These are phyloP conservation scores for Solanum hybrid DNA, from an alignment of 305 asterid species.

Conservation along the genomic window DNA sequence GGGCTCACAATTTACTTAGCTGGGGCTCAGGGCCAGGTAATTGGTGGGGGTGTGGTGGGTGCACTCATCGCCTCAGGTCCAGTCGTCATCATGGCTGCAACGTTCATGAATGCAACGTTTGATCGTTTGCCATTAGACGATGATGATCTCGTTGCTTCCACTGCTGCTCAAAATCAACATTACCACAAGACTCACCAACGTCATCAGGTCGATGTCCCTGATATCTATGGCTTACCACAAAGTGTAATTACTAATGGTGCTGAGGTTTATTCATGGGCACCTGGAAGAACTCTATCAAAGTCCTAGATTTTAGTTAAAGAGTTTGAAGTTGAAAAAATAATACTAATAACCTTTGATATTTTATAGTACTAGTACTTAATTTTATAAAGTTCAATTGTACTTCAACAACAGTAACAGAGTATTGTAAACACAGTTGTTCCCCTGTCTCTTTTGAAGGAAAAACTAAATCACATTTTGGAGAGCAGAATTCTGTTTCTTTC, in stretches of 20 bases:
- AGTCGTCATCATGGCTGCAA: constrained; percentile 80
- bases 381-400: background rate
- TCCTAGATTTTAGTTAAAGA: constrained; percentile 3
- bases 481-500: background rate
- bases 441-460: background rate
- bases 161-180: constrained; percentile 25
- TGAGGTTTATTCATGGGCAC: constrained; percentile 47
- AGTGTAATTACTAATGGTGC: constrained; percentile 43
- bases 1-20: constrained; percentile 64
- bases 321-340: background rate
- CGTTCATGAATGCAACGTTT: constrained; percentile 72
- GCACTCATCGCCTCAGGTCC: constrained; percentile 77
- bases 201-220: constrained; percentile 29
- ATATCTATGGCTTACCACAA: constrained; percentile 50
- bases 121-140: constrained; percentile 65
- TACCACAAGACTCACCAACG: constrained; percentile 34
- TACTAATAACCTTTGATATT: background rate
- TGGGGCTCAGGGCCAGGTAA: constrained; percentile 79
- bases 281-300: constrained; percentile 33
- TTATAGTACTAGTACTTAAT: background rate
- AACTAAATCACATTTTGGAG: background rate
- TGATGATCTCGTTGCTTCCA: constrained; percentile 24
- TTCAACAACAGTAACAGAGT: background rate
- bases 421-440: background rate
- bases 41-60: constrained; percentile 71